A percentile compares a stretch with the other conserved stretches of the same genome.
phyloP scores from a whole-genome alignment of 1,284 basidiomycete species.

The Cryptococcus amylolentus region DNA sequence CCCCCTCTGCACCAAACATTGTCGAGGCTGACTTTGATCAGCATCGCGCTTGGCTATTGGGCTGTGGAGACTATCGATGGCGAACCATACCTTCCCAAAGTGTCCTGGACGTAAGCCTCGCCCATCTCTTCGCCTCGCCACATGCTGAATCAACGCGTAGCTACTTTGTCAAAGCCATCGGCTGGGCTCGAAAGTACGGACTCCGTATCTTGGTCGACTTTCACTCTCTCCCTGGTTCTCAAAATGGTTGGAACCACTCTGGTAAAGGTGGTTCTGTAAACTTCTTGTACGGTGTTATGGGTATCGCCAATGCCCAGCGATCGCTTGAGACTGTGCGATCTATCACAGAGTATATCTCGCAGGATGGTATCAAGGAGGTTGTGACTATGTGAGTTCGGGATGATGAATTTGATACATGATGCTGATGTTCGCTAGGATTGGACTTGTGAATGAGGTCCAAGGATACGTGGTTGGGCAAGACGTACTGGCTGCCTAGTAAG shows the following conservation, averaged over 20 bases:
- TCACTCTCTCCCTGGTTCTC: slow-evolving; percentile 66
- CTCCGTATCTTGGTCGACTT: slow-evolving; percentile 79
- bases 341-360: slow-evolving; percentile 83
- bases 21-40: slow-evolving; percentile 52
- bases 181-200: slow-evolving; percentile 89
- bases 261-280: slow-evolving; percentile 51
- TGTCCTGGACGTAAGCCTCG: slow-evolving; percentile 63
- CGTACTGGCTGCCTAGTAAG: slow-evolving; percentile 37
- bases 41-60: slow-evolving; percentile 82
- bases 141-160: not conserved
- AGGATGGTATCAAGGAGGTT: slow-evolving; percentile 76
- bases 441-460: slow-evolving; percentile 48
- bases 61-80: slow-evolving; percentile 69
- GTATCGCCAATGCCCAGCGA: slow-evolving; percentile 79
- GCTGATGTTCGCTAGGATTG: slow-evolving; percentile 21
- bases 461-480: slow-evolving; percentile 24
- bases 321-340: slow-evolving; percentile 81
- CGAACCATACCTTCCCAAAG: slow-evolving; percentile 74
- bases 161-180: slow-evolving; percentile 66
- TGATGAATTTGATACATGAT: not conserved
- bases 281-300: slow-evolving; percentile 68
- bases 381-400: slow-evolving; percentile 61
- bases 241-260: slow-evolving; percentile 64
- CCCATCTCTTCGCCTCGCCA: not conserved
- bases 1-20: not conserved